Conservation (phyloP, 345 rosid species). For the Corchorus olitorius region DNA sequence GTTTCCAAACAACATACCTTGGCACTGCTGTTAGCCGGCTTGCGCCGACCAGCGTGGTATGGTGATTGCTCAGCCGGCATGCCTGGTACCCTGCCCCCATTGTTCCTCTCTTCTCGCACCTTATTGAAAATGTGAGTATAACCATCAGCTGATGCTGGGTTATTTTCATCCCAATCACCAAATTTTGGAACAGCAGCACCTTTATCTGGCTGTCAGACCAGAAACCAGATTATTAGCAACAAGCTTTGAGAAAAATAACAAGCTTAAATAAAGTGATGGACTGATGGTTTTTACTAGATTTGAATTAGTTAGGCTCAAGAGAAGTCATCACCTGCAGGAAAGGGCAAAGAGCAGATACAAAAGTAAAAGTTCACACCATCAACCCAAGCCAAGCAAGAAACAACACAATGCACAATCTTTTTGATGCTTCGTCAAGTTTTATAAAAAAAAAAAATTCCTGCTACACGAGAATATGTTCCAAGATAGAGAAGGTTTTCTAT, state of each 20-base stretch:
- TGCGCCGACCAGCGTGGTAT: slow-evolving; percentile 20
- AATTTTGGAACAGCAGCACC: slow-evolving; percentile 88
- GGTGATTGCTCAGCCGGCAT: slow-evolving; percentile 44
- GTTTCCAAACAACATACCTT: slow-evolving; percentile 46
- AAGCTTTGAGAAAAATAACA: background rate
- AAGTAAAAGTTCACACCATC: slow-evolving; percentile 2
- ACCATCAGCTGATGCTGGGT: slow-evolving; percentile 84
- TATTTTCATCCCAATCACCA: slow-evolving; percentile 88
- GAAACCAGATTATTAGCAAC: slow-evolving; percentile 16
- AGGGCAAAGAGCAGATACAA: background rate
- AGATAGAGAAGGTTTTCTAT: background rate
- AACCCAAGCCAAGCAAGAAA: background rate
- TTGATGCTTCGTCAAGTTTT: background rate
- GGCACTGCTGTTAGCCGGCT: slow-evolving; percentile 28
- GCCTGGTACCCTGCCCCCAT: slow-evolving; percentile 49
- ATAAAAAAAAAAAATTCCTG: background rate
- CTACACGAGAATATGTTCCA: background rate
- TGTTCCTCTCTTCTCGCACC: slow-evolving; percentile 77
- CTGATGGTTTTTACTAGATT: background rate
- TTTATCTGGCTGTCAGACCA: slow-evolving; percentile 52
- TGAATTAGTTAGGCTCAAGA: background rate
- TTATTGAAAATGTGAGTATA: slow-evolving; percentile 85
- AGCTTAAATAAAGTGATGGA: background rate
- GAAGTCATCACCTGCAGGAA: background rate
- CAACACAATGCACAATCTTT: background rate